Base-by-base conservation (phyloP, 805 yeast genomes). In the Ogataea dorogensis region DNA sequence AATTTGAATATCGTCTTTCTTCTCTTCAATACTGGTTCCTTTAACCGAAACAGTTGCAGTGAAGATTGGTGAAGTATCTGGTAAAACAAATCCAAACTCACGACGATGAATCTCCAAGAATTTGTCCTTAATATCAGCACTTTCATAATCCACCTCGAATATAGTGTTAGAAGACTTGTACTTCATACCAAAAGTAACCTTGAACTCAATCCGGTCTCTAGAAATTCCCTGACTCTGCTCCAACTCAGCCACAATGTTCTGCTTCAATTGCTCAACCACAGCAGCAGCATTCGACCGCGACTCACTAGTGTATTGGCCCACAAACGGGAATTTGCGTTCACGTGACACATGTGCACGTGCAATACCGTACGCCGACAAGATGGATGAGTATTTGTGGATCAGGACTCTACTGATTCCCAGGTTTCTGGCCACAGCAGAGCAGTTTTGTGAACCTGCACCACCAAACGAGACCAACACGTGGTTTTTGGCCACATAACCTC, bases 131-230 rank as follows among this genome's bases (percentile, higher is more conserved):
- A 71, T 72, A 15, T 64, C 59, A 31, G 28, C 32, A 15, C 31
- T 22, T 5, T 48, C 52, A 15, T 54, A 57, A 7, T 49, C 45
- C 9, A 84, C 75, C 82, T 87, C 81, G 43, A 89, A 63, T 27
- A 81, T 79, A 2, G 96, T 82, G 53, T 88, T 96, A 16, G 95
- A 81, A 5, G 96, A 96, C 45, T 77, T 76, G 58, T 84, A 88
- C 51, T 91, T 71, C 69, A 88, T 65, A 54, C 87, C 87, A 40
- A 87, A 63, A 47, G 71, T 82, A 24, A 72, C 71, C 50, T 86
- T 89, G 38, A 72, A 47, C 41, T 65, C 68, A 35, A 64, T 63
- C 5, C 68, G 67, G 42, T 65, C 60, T 29, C 60, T 53, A 5
- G 71, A 58, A 24, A 44, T 29, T 8, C 39, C 34, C 49, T 77